Conservation (phyloP, 2,329 filamentous ascomycete genomes). For the Hypomyces perniciosus region DNA sequence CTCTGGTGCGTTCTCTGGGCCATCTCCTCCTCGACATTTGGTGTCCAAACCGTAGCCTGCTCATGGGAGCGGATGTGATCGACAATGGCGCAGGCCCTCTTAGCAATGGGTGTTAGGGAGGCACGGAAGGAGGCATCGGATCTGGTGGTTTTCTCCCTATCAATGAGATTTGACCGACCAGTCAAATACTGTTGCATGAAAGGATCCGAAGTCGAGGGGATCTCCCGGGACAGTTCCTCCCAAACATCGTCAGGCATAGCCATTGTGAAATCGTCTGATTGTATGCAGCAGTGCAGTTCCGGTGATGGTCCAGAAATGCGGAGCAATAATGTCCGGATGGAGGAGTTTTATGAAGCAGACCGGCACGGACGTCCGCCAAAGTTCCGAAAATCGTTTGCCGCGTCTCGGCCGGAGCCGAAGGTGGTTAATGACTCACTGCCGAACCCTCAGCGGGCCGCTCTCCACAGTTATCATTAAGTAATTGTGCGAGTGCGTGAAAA, state of each 20-base stretch:
- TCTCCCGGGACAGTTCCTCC: slow-evolving; percentile 49
- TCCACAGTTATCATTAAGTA: no score
- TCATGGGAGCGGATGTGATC: slow-evolving; percentile 73
- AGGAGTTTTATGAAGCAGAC: slow-evolving; percentile 6
- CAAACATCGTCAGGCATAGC: slow-evolving; percentile 51
- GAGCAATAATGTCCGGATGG: background rate
- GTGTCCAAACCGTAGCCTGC: slow-evolving; percentile 68
- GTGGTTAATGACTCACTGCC: no score
- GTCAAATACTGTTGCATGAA: slow-evolving; percentile 78
- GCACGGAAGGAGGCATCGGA: slow-evolving; percentile 68
- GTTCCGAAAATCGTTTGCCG: background rate
- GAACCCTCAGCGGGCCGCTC: no score
- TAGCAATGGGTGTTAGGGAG: slow-evolving; percentile 71
- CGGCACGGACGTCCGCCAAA: background rate
- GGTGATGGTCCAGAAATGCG: slow-evolving; percentile 4
- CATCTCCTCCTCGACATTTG: slow-evolving; percentile 63
- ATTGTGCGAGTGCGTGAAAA: background rate
- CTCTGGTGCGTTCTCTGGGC: slow-evolving; percentile 56
- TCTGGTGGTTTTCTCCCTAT: slow-evolving; percentile 73
- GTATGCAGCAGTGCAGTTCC: background rate
- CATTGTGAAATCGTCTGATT: slow-evolving; percentile 20
- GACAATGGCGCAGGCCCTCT: slow-evolving; percentile 73
- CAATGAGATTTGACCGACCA: slow-evolving; percentile 69
- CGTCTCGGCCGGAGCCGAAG: slow-evolving; percentile 11
- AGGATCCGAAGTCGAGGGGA: slow-evolving; percentile 57